phyloP scores from a whole-genome alignment of 805 yeast species.

The Pichia phayaonensis region DNA sequence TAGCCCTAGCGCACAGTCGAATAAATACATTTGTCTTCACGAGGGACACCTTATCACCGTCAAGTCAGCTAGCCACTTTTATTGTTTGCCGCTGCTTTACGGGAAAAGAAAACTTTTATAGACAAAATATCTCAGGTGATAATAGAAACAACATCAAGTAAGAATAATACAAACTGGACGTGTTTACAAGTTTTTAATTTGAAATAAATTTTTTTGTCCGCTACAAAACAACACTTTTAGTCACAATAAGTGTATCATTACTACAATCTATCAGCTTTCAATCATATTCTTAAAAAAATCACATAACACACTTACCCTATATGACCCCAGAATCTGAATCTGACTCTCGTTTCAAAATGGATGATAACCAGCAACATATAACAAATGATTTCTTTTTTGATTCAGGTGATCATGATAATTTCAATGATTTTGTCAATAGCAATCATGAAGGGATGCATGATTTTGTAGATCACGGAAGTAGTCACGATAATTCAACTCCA shows the following conservation, averaged over 20 bases:
- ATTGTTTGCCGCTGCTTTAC: neutral
- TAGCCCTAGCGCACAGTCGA: neutral
- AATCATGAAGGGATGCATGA: neutral
- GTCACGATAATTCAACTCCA: neutral
- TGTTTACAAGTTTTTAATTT: neutral
- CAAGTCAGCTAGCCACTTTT: neutral
- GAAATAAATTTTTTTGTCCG: neutral
- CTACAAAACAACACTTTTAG: neutral
- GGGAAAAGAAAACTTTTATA: neutral
- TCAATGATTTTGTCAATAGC: constrained; percentile 2
- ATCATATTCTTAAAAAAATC: neutral
- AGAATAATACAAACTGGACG: neutral
- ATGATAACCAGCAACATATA: neutral
- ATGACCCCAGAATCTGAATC: neutral
- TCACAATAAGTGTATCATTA: neutral
- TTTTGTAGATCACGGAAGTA: neutral
- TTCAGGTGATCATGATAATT: neutral
- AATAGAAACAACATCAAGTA: neutral
- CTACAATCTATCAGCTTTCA: neutral
- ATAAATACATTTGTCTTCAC: neutral
- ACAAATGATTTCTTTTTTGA: constrained; percentile 2
- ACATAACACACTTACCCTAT: neutral
- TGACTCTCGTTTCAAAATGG: neutral
- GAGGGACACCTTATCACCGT: neutral
- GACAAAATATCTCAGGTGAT: neutral